Base-by-base conservation (phyloP, 805 yeast species). In the Blastobotrys americana region DNA sequence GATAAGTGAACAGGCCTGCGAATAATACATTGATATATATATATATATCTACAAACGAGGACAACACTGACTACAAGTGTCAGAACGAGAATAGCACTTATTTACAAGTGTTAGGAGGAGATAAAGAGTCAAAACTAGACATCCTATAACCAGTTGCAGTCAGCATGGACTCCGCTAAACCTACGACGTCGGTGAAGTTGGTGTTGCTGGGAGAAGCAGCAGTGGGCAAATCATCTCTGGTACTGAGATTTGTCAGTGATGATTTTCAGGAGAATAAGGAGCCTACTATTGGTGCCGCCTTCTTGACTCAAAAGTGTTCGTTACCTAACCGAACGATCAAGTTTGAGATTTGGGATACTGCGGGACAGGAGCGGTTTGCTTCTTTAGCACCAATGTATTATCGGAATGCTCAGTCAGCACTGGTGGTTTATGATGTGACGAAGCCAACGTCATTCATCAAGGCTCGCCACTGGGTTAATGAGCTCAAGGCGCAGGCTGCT, bases 381-480 rank as follows among this genome's bases (percentile, higher is more conserved):
- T 81, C 90, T 20, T 74, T 90, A 58, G 97, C 97, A 1, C 97
- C 97, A 22, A 83, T 90, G 93, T 90, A 90, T 67, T 90, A 90
- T 69, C 77, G 98, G 62, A 90, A 93, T 59, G 97, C 98, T 13
- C 96, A 89, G 63, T 95, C 96, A 21, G 97, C 97, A 0, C 70
- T 90, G 50, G 96, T 93, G 10, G 98, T 90, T 6, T 90, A 90
- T 63, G 98, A 90, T 59, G 78, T 90, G 54, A 89, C 97, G 34
- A 88, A 88, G 60, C 96, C 96, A 2, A 93, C 95, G 10, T 83
- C 95, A 19, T 90, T 90, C 57, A 82, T 88, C 56, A 88, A 90
- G 65, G 97, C 97, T 5, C 83, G 97, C 57, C 97, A 90, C 67
- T 90, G 98, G 98, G 96, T 90, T 44, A 84, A 84, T 59, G 97